Conservation (phyloP, 2,329 filamentous ascomycete genomes). For the Aspergillus ochraceus region DNA sequence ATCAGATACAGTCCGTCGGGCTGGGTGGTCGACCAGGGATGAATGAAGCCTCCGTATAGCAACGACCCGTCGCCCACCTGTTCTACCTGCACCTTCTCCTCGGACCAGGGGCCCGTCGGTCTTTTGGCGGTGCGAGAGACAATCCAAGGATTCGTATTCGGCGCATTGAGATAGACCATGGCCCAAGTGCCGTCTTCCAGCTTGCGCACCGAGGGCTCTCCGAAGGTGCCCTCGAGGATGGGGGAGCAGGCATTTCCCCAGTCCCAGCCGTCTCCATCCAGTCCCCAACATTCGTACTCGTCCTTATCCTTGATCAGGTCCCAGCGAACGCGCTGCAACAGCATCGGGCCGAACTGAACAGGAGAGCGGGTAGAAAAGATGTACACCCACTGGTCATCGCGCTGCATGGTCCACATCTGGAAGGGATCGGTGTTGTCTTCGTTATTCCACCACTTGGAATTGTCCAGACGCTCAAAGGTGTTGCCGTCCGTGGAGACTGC, state of each 20-base stretch:
- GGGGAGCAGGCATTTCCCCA: background rate
- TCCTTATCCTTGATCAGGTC: background rate
- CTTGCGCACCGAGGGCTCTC: background rate
- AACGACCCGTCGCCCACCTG: constrained; percentile 1
- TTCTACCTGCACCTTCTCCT: constrained; percentile 6
- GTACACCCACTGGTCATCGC: background rate
- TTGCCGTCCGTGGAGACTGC: background rate
- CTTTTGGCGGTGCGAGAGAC: background rate
- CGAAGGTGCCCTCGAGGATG: background rate
- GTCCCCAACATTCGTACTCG: background rate
- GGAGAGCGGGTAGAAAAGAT: background rate
- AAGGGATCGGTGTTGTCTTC: background rate
- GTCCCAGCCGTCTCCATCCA: background rate
- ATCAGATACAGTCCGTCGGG: constrained; percentile 11
- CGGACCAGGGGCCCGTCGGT: background rate
- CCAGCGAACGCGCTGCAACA: background rate
- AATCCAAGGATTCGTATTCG: background rate
- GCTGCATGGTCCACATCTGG: constrained; percentile 1
- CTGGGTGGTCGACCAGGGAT: constrained; percentile 15
- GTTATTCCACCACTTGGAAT: background rate
- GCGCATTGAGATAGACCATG: background rate
- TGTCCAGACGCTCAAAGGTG: background rate
- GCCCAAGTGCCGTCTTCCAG: background rate
- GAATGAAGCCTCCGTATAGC: constrained; percentile 15
- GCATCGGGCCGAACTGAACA: background rate